These are phyloP conservation scores for Chaetomium sp. DNA, from an alignment of 2,329 filamentous ascomycete genomes.

Conservation along the genomic window DNA sequence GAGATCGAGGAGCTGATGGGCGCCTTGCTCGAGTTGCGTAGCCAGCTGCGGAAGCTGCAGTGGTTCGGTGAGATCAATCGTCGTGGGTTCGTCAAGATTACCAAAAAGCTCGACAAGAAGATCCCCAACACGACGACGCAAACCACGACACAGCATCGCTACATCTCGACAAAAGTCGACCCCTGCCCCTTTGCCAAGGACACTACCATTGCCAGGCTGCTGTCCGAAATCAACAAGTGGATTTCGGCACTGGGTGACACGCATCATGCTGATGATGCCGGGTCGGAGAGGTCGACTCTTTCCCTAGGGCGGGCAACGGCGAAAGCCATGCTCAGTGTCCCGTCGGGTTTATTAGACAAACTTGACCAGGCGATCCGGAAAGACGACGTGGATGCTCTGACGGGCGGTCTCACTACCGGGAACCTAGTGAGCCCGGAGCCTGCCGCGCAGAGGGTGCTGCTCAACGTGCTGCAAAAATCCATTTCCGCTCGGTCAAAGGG, in stretches of 20 bases:
- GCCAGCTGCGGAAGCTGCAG: conserved; percentile 85
- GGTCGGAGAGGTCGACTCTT: conserved; percentile 71
- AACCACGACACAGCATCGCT: conserved; percentile 77
- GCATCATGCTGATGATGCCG: conserved; percentile 73
- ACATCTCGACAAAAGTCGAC: conserved; percentile 88
- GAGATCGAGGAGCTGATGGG: conserved; percentile 91
- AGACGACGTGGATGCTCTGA: conserved; percentile 63
- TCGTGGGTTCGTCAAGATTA: conserved; percentile 95
- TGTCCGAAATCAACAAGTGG: conserved; percentile 82
- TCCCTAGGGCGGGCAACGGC: conserved; percentile 78
- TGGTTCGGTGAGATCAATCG: conserved; percentile 99
- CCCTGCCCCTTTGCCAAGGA: conserved; percentile 84
- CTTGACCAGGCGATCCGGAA: conserved; percentile 72
- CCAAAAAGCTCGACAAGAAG: conserved; percentile 98
- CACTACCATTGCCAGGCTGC: conserved; percentile 50
- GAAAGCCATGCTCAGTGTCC: conserved; percentile 72
- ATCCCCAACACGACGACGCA: conserved; percentile 75
- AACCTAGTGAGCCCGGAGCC: conserved; percentile 56
- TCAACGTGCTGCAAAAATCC: conserved; percentile 76
- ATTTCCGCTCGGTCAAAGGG: conserved; percentile 69
- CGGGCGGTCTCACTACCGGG: conserved; percentile 59
- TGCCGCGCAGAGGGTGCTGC: conserved; percentile 66
- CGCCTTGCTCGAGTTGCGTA: conserved; percentile 83
- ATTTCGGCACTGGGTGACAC: conserved; percentile 78
- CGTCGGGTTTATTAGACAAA: conserved; percentile 67